A percentile compares a stretch with the other conserved stretches of the same genome.
Conservation (phyloP, 2,329 filamentous ascomycete species). For the Malbranchea zuffiana region DNA sequence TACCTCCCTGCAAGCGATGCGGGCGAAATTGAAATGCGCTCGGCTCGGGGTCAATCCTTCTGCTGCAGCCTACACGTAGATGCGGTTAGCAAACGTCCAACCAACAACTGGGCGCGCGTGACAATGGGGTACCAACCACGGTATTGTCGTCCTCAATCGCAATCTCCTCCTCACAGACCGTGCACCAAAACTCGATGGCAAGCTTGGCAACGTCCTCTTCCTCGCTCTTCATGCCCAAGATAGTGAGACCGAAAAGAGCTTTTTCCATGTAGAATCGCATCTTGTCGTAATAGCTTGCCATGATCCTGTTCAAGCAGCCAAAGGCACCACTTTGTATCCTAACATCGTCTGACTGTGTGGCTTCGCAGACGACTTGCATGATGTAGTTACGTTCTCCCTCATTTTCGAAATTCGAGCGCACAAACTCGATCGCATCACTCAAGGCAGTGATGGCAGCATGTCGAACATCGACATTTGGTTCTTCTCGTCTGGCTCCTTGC, state of each 20-base stretch:
- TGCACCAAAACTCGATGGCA: slow-evolving; percentile 98
- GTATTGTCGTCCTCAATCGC: slow-evolving; percentile 95
- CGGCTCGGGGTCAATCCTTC: slow-evolving; percentile 76
- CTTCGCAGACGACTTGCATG: slow-evolving; percentile 99
- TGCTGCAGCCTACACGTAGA: slow-evolving; percentile 39
- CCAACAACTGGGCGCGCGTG: background rate
- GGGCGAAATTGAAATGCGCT: slow-evolving; percentile 90
- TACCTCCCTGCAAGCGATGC: slow-evolving; percentile 85
- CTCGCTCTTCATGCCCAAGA: slow-evolving; percentile 95
- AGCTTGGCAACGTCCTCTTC: slow-evolving; percentile 98
- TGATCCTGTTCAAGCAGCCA: slow-evolving; percentile 95
- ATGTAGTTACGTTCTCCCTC: slow-evolving; percentile 99
- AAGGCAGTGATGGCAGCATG: slow-evolving; percentile 87
- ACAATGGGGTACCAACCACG: slow-evolving; percentile 37
- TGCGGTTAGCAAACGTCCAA: slow-evolving; percentile 8
- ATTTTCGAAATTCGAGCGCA: slow-evolving; percentile 96
- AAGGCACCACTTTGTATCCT: slow-evolving; percentile 94
- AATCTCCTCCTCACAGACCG: slow-evolving; percentile 98
- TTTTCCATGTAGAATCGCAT: slow-evolving; percentile 99
- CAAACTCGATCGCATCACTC: slow-evolving; percentile 93
- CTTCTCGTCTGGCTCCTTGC: slow-evolving; percentile 93
- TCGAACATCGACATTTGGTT: slow-evolving; percentile 81
- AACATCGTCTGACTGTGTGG: slow-evolving; percentile 82
- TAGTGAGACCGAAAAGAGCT: slow-evolving; percentile 91
- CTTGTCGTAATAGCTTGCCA: slow-evolving; percentile 97